Conservation (phyloP, 768 basidiomycete genomes). For the Pleurotus salmoneostramineus region DNA sequence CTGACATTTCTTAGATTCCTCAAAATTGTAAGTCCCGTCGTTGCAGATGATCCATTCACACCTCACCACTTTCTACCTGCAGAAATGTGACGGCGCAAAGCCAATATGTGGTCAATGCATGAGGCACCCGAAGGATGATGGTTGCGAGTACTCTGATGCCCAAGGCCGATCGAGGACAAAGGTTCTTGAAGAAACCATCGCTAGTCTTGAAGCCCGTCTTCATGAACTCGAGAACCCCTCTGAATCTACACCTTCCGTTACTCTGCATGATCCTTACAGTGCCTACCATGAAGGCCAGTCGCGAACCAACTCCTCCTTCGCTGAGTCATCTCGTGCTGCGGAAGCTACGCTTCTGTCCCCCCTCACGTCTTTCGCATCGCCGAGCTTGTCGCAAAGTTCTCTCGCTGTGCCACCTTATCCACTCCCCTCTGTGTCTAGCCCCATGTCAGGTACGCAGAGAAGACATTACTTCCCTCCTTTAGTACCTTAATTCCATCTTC, state of each 20-base stretch:
- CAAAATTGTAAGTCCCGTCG: slow-evolving; percentile 38
- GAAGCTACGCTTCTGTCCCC: slow-evolving; percentile 3
- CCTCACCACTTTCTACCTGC: slow-evolving; percentile 1
- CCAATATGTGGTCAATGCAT: slow-evolving; percentile 65
- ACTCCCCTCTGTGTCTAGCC: slow-evolving; percentile 31
- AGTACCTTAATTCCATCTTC: slow-evolving; percentile 32
- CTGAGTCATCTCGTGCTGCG: slow-evolving; percentile 1
- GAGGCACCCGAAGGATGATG: slow-evolving; percentile 54
- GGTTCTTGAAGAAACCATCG: slow-evolving; percentile 55
- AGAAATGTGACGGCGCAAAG: slow-evolving; percentile 65
- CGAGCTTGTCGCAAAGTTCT: background rate
- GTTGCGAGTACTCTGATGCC: slow-evolving; percentile 71
- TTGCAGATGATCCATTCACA: slow-evolving; percentile 2
- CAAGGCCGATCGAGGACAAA: slow-evolving; percentile 57
- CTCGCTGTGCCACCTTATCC: slow-evolving; percentile 6
- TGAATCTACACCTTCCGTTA: slow-evolving; percentile 39
- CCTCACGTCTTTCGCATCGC: background rate
- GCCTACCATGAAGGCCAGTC: slow-evolving; percentile 24
- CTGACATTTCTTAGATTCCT: slow-evolving; percentile 31
- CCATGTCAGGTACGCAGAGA: slow-evolving; percentile 41
- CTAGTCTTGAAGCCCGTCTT: slow-evolving; percentile 52
- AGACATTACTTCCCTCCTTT: slow-evolving; percentile 31
- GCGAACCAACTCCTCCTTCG: slow-evolving; percentile 19
- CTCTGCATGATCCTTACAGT: slow-evolving; percentile 47
- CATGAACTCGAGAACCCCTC: slow-evolving; percentile 54